Evolutionary conservation across 805 yeast species (phyloP), one percentile per base, ranked within the genome.

Genomic region (Ogataea methanolica): DNA sequence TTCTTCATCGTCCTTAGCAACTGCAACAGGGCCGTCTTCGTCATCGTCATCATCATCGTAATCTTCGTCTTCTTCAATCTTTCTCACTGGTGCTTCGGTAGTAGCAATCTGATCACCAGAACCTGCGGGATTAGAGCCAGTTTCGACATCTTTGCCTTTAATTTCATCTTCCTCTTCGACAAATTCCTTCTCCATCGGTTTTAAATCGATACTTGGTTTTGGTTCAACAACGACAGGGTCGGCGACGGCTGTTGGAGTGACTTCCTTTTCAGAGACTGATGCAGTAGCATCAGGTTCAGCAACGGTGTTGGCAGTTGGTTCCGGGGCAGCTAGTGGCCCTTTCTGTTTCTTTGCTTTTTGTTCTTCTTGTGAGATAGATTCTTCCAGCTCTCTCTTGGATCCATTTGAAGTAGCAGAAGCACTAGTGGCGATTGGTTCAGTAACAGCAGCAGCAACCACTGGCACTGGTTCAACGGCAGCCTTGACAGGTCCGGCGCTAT

Each of bases 21-120:
- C 36, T 7, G 33, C 39, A 26, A 21, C 29, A 37, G 36, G 31
- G 5, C 19, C 41, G n/a, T 47, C 44, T 16, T 46, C 53, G 14
- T 46, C 53, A 11, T 46, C 52, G 12, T 56, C 58, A 19, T 58
- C 67, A 22, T 65, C 71, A 47, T 67, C 71, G 44, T 67, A 67
- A 48, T 67, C 62, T 40, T 67, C 71, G 51, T 67, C 71, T 50
- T 67, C 71, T 33, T 67, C 69, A 19, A 67, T 56, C 36, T 59
- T 54, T 42, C 71, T 59, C n/a, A 66, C 59, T 12, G 65, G 66
- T 36, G 60, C 60, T 43, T 63, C 66, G 23, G 43, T 11, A 5
- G 34, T 16, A 5, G 22, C 7, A 15, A 11, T 14, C 12, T 37
- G 22, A 33, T 11, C 14, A n/a, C 19, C 14, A 4, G 37, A 33